Evolutionary conservation across 192 early-diverging fungal genomes (phyloP).

Genomic region (Entomortierella lignicola): DNA sequence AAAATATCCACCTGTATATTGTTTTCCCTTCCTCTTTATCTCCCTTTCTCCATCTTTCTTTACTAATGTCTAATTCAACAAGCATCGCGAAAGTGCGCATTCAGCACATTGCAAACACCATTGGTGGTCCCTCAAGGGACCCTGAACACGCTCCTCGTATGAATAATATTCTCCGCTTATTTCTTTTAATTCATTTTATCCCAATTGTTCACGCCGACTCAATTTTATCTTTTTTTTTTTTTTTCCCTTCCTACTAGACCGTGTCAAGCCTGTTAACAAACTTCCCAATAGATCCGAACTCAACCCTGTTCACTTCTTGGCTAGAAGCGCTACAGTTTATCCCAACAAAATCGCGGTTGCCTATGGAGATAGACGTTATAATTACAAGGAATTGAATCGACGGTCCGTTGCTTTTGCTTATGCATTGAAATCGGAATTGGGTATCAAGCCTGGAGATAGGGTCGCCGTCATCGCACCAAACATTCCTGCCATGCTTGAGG

Average conservation of each 20-base stretch:
- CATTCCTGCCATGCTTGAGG: constrained; percentile 66
- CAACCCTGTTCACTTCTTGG: constrained; percentile 66
- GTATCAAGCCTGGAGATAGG: constrained; percentile 56
- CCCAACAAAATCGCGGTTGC: constrained; percentile 61
- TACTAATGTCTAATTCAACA: constrained; percentile 18
- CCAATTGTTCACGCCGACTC: background rate
- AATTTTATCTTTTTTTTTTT: background rate
- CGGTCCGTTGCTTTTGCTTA: constrained; percentile 60
- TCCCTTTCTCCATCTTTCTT: background rate
- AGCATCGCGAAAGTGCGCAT: constrained; percentile 42
- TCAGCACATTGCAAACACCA: constrained; percentile 41
- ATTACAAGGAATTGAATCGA: constrained; percentile 59
- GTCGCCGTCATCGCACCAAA: constrained; percentile 69
- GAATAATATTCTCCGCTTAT: background rate
- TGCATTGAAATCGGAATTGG: constrained; percentile 48
- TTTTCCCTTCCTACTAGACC: constrained; percentile 14
- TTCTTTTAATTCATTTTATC: background rate
- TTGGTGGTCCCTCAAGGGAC: constrained; percentile 17
- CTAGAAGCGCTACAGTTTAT: constrained; percentile 61
- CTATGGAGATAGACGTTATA: constrained; percentile 47
- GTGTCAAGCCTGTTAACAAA: constrained; percentile 24
- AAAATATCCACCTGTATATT: too few species aligned
- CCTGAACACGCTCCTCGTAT: constrained; percentile 32
- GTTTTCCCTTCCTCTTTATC: background rate
- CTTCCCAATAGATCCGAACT: constrained; percentile 52